These are phyloP conservation scores for Ciborinia camelliae DNA, from an alignment of 2,329 filamentous ascomycete genomes.

Conservation along the genomic window DNA sequence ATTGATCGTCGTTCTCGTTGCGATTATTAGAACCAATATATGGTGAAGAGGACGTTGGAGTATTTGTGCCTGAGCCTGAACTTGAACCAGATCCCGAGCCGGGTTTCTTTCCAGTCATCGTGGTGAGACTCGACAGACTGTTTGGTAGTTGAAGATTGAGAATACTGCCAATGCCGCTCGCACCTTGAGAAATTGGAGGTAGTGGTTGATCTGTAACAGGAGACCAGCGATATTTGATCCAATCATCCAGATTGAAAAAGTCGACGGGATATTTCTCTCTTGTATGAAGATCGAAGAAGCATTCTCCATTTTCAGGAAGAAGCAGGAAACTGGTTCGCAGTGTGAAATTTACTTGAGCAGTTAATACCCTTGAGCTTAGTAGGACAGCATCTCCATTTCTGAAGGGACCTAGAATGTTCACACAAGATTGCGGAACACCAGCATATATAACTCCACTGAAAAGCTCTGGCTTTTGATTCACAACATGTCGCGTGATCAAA, in stretches of 20 bases:
- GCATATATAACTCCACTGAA: constrained; percentile 85
- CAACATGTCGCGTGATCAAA: constrained; percentile 80
- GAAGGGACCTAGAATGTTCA: constrained; percentile 87
- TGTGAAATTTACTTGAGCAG: constrained; percentile 89
- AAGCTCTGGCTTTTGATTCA: constrained; percentile 80
- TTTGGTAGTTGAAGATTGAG: constrained; percentile 29
- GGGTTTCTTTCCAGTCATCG: constrained; percentile 32
- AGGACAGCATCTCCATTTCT: constrained; percentile 91
- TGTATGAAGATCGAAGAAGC: constrained; percentile 75
- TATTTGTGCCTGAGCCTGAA: constrained; percentile 20
- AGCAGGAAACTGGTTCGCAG: constrained; percentile 82
- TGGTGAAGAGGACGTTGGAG: constrained; percentile 20
- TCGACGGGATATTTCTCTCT: constrained; percentile 77
- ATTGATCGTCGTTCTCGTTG: constrained; percentile 31
- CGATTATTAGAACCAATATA: constrained; percentile 24
- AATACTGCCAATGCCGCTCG: constrained; percentile 41
- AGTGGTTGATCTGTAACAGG: constrained; percentile 69
- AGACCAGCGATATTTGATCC: constrained; percentile 74
- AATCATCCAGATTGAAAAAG: constrained; percentile 76
- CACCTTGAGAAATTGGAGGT: constrained; percentile 46
- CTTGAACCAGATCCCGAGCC: constrained; percentile 4
- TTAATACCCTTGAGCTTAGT: constrained; percentile 83
- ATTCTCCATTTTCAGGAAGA: constrained; percentile 80
- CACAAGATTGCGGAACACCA: constrained; percentile 77
- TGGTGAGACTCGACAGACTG: constrained; percentile 35